Base-by-base conservation (phyloP, 106 monocot genomes). In the Apostasia ramifera region DNA sequence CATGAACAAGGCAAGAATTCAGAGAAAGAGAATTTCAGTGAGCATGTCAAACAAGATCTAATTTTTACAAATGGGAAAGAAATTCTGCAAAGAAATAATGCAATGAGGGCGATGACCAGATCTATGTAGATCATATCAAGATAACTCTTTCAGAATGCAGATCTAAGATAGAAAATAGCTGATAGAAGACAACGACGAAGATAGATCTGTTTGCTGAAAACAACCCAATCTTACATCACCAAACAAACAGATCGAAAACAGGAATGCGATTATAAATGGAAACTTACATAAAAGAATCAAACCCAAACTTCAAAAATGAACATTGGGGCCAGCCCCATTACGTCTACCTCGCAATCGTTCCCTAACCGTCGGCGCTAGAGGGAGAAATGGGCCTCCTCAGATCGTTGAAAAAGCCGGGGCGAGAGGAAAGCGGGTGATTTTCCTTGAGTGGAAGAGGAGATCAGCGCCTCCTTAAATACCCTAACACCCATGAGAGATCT, bases 401-500 rank as follows among this genome's bases (percentile, higher is more conserved):
- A 37, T 15, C 26, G 37, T 1, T 44, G 47, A 7, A 47, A 15
- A 64, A 40, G 63, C 12, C 10, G 10, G 26, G 52, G 15, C 6
- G 66, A 67, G 51, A 66, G 64, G 12, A 63, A 44, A 10, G 62
- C 40, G 37, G 44, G 12, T 8, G 37, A 63, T 6, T 6, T 10
- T 8, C 43, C 13, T 43, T 7, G 1, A 5, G 44, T 66, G 7
- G 8, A 51, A 67, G 66, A 66, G 52, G 15, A 9, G 50, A 51
- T 14, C 5, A 3, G 6, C 4, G 11, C 53, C 4, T 68, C 52
- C 8, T 40, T 68, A 68, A 68, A 68, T 68, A 68, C 38, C n/a
- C 8, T 13, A 40, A 68, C 52, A 4, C 10, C 68, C 39, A 5
- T 51, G 40, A 13, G 53, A 68, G 68, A 68, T 68, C 68, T 55